Conservation (phyloP, 2,329 filamentous ascomycete genomes). For the Sarocladiaceae sp. region DNA sequence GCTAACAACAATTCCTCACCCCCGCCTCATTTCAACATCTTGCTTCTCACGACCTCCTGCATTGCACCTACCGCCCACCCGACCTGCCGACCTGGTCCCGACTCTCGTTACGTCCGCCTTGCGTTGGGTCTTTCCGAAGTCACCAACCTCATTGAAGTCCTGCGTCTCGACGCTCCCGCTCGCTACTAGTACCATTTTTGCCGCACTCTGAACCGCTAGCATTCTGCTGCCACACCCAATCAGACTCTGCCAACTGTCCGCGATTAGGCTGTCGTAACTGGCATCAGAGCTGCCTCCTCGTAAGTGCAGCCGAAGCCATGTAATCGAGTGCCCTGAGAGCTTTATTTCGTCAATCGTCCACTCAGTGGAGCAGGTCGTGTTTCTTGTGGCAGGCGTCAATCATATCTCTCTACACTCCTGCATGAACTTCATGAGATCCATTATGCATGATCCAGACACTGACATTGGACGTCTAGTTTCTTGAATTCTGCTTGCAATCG, state of each 20-base stretch:
- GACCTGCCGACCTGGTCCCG: too few species aligned
- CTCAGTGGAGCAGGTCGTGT: not conserved
- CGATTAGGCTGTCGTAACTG: not conserved
- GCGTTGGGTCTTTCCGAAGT: not conserved
- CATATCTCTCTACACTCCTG: not conserved
- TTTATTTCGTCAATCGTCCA: not conserved
- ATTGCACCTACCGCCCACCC: too few species aligned
- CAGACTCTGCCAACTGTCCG: constrained; percentile 5
- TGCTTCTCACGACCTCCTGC: not conserved
- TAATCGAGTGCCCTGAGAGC: not conserved
- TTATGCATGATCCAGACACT: not conserved
- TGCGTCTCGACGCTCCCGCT: not conserved
- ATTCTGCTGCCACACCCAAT: not conserved
- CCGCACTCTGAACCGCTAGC: not conserved
- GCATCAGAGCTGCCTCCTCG: not conserved
- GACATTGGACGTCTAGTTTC: not conserved
- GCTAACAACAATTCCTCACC: constrained; percentile 1
- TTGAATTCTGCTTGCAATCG: too few species aligned
- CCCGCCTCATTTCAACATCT: not conserved
- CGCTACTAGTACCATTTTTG: not conserved
- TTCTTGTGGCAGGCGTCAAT: not conserved
- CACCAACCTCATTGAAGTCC: not conserved
- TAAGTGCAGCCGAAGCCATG: constrained; percentile 1
- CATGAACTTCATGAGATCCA: not conserved
- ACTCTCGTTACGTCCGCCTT: too few species aligned